Evolutionary conservation across 352 stramenopile species (phyloP).

Genomic region (Phytopythium chamaehyphon): DNA sequence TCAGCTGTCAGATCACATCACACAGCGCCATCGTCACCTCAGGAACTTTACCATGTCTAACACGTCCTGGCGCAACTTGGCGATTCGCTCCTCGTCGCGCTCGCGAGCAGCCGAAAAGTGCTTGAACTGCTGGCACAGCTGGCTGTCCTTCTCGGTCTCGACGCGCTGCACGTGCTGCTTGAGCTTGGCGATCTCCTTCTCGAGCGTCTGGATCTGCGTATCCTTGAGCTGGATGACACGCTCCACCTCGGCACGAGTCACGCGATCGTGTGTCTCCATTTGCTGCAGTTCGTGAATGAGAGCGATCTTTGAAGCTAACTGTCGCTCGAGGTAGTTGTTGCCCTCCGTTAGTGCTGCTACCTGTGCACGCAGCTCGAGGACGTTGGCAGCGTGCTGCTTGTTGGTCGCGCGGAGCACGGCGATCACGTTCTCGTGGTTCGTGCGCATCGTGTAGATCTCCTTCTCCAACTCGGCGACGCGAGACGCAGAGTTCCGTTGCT

Average conservation of each 20-base stretch:
- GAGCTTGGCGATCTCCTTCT: conserved; percentile 50
- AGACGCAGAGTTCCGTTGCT: conserved; percentile 8
- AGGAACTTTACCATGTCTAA: conserved; percentile 36
- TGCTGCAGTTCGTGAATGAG: conserved; percentile 46
- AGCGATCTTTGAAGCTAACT: conserved; percentile 50
- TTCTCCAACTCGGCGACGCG: conserved; percentile 52
- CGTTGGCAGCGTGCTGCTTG: conserved; percentile 60
- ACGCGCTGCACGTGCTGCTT: conserved; percentile 36
- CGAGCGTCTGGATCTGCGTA: conserved; percentile 48
- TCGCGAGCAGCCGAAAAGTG: conserved; percentile 38
- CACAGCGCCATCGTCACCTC: conserved; percentile 1
- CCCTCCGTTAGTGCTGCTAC: conserved; percentile 54
- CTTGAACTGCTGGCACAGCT: conserved; percentile 45
- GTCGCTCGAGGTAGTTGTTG: conserved; percentile 57
- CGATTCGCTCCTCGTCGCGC: conserved; percentile 48
- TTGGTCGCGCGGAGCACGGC: conserved; percentile 62
- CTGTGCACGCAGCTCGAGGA: conserved; percentile 59
- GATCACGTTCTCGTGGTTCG: conserved; percentile 69
- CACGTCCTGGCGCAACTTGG: conserved; percentile 50
- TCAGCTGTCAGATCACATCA: background rate
- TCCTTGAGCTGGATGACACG: conserved; percentile 50
- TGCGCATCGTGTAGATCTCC: conserved; percentile 58
- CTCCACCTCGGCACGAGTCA: conserved; percentile 35
- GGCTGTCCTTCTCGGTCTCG: conserved; percentile 49
- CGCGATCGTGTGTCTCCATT: conserved; percentile 26